These are phyloP conservation scores for Pichia sp. DNA, from an alignment of 1,139 yeast species.

Conservation along the genomic window DNA sequence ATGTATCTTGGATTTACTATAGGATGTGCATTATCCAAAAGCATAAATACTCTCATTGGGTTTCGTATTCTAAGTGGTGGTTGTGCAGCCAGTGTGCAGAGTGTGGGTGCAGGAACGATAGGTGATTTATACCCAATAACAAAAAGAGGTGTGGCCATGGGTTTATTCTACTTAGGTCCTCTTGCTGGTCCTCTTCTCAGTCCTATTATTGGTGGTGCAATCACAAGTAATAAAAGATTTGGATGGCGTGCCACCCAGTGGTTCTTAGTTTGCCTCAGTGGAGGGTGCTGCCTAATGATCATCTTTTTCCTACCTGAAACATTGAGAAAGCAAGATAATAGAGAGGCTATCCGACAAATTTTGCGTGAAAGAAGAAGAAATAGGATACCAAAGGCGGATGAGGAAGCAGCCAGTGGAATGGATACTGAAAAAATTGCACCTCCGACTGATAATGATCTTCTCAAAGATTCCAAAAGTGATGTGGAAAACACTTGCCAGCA, in stretches of 20 bases:
- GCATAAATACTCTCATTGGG: conserved; percentile 58
- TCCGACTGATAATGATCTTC: neutral
- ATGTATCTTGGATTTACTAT: conserved; percentile 62
- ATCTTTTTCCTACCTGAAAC: conserved; percentile 72
- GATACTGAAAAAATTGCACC: conserved; percentile 3
- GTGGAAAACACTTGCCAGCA: neutral
- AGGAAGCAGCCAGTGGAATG: conserved; percentile 9
- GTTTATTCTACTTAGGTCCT: conserved; percentile 76
- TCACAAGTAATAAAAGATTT: conserved; percentile 53
- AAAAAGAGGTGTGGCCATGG: conserved; percentile 77
- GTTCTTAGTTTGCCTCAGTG: conserved; percentile 70
- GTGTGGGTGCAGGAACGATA: conserved; percentile 88
- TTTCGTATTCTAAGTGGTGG: conserved; percentile 75
- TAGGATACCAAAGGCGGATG: conserved; percentile 13
- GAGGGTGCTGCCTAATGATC: conserved; percentile 46
- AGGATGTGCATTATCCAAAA: conserved; percentile 66
- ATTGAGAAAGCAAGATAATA: conserved; percentile 50
- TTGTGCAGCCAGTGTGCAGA: conserved; percentile 79
- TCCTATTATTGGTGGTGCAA: conserved; percentile 78
- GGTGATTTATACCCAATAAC: conserved; percentile 66
- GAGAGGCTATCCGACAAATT: conserved; percentile 44
- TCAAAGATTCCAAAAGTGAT: neutral
- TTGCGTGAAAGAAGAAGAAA: conserved; percentile 35
- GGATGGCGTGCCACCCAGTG: conserved; percentile 92
- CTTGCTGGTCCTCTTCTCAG: conserved; percentile 76